Conservation (phyloP, 495 filamentous ascomycete genomes). For the Haplographium delicatum region DNA sequence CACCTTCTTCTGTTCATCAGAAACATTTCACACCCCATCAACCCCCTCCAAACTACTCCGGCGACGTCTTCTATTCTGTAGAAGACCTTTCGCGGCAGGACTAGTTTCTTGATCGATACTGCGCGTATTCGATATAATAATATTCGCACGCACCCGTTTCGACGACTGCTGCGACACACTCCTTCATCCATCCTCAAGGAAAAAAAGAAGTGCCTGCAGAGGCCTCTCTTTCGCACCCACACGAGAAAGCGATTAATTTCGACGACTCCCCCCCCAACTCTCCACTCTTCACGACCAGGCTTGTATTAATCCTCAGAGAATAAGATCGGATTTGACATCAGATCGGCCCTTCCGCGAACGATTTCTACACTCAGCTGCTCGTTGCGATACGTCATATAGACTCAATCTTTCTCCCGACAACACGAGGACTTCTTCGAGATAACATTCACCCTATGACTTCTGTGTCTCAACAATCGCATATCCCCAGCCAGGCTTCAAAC, state of each 20-base stretch:
- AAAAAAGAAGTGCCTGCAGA: constrained; percentile 19
- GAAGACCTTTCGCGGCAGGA: constrained; percentile 22
- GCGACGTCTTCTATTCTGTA: constrained; percentile 27
- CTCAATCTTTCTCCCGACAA: neutral
- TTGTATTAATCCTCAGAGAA: constrained; percentile 12
- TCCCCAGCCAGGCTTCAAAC: constrained; percentile 24
- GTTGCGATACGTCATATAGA: constrained; percentile 23
- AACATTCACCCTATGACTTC: constrained; percentile 26
- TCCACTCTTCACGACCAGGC: constrained; percentile 17
- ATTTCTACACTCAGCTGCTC: neutral
- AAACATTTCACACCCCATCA: neutral
- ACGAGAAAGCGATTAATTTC: constrained; percentile 27
- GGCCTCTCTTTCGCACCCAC: constrained; percentile 7
- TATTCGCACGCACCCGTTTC: constrained; percentile 15
- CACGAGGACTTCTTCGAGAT: constrained; percentile 23
- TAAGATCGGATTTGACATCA: constrained; percentile 21
- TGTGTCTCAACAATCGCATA: constrained; percentile 23
- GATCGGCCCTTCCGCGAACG: constrained; percentile 23
- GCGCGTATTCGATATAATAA: constrained; percentile 13
- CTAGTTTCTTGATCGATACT: constrained; percentile 20
- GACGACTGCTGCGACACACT: constrained; percentile 14
- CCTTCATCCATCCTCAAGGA: constrained; percentile 19
- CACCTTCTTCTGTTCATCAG: constrained; percentile 5
- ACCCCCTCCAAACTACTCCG: constrained; percentile 6
- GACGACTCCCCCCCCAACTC: constrained; percentile 20